Base-by-base conservation (phyloP, 148 eudicot species). In the Selenicereus undatus region DNA sequence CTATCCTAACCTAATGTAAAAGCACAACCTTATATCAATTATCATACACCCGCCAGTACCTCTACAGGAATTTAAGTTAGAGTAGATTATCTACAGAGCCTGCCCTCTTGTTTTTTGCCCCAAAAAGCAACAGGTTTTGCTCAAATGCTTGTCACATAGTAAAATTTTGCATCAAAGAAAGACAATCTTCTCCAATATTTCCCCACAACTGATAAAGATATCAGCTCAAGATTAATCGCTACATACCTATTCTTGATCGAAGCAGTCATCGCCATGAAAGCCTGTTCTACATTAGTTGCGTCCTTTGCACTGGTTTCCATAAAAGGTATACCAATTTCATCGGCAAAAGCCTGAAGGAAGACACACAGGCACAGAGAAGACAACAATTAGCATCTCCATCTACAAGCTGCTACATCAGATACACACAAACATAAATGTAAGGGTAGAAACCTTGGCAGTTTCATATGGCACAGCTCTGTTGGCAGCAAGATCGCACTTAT, bases 221-320 rank as follows among this genome's bases (percentile, higher is more conserved):
- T 39, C 62, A 51, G 5, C 3, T 14, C 20, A 26, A n/a, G 30
- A n/a, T 36, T 73, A 10, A 12, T 27, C 5, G 0, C 36, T 10
- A 27, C 62, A 68, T 73, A 90, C 93, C 95, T 90, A 78, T 87
- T 81, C 84, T 92, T 92, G 50, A 92, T 90, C 70, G 91, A 78
- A 50, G 88, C 91, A 84, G 95, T 85, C 93, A 92, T 92, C 79
- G 95, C 95, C 95, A 92, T 90, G 84, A 92, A 92, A 81, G 93
- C 93, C 70, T 89, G 93, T 82, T 92, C 95, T 45, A 92, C 95
- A 48, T 92, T 90, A 29, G 89, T 89, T 35, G 95, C 86, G 66
- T 90, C 89, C 83, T 92, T 92, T 54, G 95, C 95, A 89, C 95
- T 92, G 68, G 95, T 89, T 88, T 92, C 95, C 86, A 92, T 75